A percentile compares a stretch with the other conserved stretches of the same genome.
Evolutionary conservation across 306 rosid species (phyloP).

Genomic region (Vigna angularis): DNA sequence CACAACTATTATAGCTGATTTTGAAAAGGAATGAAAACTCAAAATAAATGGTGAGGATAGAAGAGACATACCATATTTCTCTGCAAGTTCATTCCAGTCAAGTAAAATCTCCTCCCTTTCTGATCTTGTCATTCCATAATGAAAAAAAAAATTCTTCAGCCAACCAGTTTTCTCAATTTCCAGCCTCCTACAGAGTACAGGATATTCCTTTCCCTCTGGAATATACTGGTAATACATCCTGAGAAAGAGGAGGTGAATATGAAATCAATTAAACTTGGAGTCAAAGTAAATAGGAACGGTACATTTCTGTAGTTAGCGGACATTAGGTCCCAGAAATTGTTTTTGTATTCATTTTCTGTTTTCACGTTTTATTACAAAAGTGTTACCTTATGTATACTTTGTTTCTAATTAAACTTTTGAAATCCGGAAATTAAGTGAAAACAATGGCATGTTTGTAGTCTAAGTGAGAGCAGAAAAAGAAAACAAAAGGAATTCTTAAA

Average conservation of each 20-base stretch:
- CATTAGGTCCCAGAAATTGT: no score
- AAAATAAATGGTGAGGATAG: neutral
- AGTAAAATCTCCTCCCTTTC: conserved; percentile 70
- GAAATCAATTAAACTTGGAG: conserved; percentile 1
- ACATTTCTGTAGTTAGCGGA: neutral
- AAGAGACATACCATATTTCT: conserved; percentile 66
- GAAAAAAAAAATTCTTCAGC: conserved; percentile 51
- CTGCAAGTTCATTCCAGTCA: conserved; percentile 93
- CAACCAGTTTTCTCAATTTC: conserved; percentile 49
- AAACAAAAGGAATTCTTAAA: no score
- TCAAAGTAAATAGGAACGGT: neutral
- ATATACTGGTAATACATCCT: conserved; percentile 93
- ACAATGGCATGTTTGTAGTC: neutral
- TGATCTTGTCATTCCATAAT: conserved; percentile 44
- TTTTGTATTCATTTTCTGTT: no score
- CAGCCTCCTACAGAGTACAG: conserved; percentile 76
- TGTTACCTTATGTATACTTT: neutral
- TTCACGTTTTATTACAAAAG: neutral
- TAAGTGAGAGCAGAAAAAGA: no score
- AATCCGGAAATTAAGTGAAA: neutral
- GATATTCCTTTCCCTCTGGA: conserved; percentile 93
- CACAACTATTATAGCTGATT: neutral
- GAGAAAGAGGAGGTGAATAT: conserved; percentile 29
- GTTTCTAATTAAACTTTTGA: neutral
- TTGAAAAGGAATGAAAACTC: conserved; percentile 5